These are phyloP conservation scores for Vigna nakashimae DNA, from an alignment of 306 rosid species.

Conservation along the genomic window DNA sequence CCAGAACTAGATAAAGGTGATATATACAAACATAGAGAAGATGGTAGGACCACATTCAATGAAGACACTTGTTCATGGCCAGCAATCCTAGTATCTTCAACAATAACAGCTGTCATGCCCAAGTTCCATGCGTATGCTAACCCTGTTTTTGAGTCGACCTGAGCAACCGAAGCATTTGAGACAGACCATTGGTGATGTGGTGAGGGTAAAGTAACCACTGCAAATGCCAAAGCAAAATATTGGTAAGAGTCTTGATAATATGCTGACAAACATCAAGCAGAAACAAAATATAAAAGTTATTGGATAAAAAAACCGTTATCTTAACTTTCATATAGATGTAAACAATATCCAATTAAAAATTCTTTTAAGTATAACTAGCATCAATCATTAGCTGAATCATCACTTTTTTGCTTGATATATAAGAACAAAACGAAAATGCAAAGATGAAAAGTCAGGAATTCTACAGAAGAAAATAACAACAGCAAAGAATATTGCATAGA, in stretches of 20 bases:
- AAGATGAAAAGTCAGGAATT: no score
- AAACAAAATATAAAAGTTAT: conserved; percentile 33
- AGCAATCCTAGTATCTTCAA: conserved; percentile 88
- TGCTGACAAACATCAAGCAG: conserved; percentile 31
- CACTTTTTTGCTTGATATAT: no score
- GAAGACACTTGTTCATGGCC: conserved; percentile 88
- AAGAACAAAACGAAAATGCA: no score
- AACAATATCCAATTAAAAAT: conserved; percentile 34
- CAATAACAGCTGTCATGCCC: conserved; percentile 74
- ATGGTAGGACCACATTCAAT: conserved; percentile 83
- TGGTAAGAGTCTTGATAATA: conserved; percentile 38
- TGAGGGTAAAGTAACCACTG: conserved; percentile 87
- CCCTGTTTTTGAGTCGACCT: conserved; percentile 70
- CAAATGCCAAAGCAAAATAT: conserved; percentile 48
- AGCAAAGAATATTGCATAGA: no score
- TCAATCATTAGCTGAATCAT: no score
- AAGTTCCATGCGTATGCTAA: conserved; percentile 67
- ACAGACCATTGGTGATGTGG: conserved; percentile 89
- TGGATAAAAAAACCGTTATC: conserved; percentile 17
- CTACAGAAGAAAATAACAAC: no score
- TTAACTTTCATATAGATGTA: conserved; percentile 24
- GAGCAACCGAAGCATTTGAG: conserved; percentile 85
- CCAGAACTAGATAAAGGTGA: conserved; percentile 66
- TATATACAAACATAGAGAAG: conserved; percentile 62
- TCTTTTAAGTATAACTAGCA: conserved; percentile 11